phyloP scores from a whole-genome alignment of 2,329 filamentous ascomycete genomes.

The Clarireedia hainanense region DNA sequence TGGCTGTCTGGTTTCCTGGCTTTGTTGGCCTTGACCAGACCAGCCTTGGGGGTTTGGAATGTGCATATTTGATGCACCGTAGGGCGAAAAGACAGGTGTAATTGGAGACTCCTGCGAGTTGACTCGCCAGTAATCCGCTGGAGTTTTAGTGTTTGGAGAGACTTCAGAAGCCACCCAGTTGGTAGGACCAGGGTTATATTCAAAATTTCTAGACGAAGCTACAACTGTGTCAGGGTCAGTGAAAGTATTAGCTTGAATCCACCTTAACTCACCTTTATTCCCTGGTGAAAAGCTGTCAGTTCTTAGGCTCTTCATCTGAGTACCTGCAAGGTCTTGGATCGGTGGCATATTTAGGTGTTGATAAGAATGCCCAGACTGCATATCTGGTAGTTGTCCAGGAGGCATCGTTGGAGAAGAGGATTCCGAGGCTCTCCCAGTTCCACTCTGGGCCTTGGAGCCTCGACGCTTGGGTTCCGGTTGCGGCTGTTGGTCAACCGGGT shows the following conservation, averaged over 20 bases:
- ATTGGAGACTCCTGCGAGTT: slow-evolving; percentile 44
- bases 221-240: slow-evolving; percentile 21
- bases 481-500: slow-evolving; percentile 73
- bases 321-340: slow-evolving; percentile 38
- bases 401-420: slow-evolving; percentile 42
- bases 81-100: slow-evolving; percentile 43
- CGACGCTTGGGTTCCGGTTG: slow-evolving; percentile 36
- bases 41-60: slow-evolving; percentile 25
- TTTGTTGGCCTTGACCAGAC: slow-evolving; percentile 22
- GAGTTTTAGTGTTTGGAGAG: slow-evolving; percentile 30
- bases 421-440: slow-evolving; percentile 32
- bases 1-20: slow-evolving; percentile 26
- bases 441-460: slow-evolving; percentile 32
- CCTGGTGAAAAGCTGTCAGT: slow-evolving; percentile 29
- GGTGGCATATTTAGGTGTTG: slow-evolving; percentile 37
- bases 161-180: slow-evolving; percentile 28
- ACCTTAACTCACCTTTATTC: slow-evolving; percentile 23
- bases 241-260: slow-evolving; percentile 3
- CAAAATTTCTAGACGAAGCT: slow-evolving; percentile 25
- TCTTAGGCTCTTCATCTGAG: slow-evolving; percentile 33
- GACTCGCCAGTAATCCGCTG: slow-evolving; percentile 41
- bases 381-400: slow-evolving; percentile 36
- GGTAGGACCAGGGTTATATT: slow-evolving; percentile 21
- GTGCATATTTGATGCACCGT: slow-evolving; percentile 32
- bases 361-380: slow-evolving; percentile 35